phyloP scores from a whole-genome alignment of 1,139 yeast genomes.

The Kodamaea ohmeri region DNA sequence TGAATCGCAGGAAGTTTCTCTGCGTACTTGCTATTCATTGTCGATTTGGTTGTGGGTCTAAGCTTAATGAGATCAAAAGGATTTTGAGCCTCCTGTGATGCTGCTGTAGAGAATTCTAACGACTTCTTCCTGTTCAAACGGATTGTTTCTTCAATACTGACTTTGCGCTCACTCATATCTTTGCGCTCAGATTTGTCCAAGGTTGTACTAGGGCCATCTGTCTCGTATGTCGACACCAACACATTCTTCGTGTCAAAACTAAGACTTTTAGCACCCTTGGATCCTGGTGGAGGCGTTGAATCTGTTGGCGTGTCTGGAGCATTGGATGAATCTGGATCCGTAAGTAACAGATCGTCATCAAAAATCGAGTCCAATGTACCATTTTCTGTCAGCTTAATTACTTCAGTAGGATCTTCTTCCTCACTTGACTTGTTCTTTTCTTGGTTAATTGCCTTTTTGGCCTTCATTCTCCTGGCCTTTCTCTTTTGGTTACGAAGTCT shows the following conservation, averaged over 20 bases:
- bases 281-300: slow-evolving; percentile 8
- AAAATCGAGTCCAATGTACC: slow-evolving; percentile 16
- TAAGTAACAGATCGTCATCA: slow-evolving; percentile 12
- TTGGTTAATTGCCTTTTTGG: slow-evolving; percentile 8
- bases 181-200: slow-evolving; percentile 9
- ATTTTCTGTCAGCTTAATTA: slow-evolving; percentile 9
- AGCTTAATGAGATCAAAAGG: slow-evolving; percentile 32
- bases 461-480: slow-evolving; percentile 16
- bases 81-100: slow-evolving; percentile 14
- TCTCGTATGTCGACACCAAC: slow-evolving; percentile 10
- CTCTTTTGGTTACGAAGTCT: slow-evolving; percentile 16
- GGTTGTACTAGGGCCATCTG: slow-evolving; percentile 14
- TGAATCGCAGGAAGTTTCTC: slow-evolving; percentile 35
- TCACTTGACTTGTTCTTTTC: slow-evolving; percentile 8
- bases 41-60: slow-evolving; percentile 30
- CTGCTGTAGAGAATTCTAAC: slow-evolving; percentile 13
- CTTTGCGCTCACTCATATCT: slow-evolving; percentile 12
- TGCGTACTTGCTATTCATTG: slow-evolving; percentile 28
- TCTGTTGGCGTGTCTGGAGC: slow-evolving; percentile 7
- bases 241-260: slow-evolving; percentile 13
- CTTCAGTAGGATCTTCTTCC: slow-evolving; percentile 4
- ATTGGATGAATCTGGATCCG: slow-evolving; percentile 8
- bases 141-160: slow-evolving; percentile 16
- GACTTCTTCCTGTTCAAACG: slow-evolving; percentile 17
- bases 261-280: slow-evolving; percentile 9